Conservation (phyloP, 192 early-diverging fungal species). For the Podila epigama region DNA sequence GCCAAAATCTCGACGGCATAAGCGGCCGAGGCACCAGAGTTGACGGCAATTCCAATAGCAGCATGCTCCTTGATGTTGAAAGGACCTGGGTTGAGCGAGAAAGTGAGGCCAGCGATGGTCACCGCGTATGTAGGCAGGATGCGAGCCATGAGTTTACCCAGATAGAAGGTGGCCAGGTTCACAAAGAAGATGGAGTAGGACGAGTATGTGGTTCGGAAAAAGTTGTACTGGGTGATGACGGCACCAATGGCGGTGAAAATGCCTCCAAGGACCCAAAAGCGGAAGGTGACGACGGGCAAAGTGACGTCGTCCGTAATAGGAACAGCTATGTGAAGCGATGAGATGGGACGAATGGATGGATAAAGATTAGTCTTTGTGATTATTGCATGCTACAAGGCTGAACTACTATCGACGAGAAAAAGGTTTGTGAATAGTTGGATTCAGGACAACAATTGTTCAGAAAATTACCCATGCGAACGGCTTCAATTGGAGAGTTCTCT, state of each 20-base stretch:
- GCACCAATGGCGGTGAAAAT: conserved; percentile 42
- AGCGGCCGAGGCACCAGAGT: conserved; percentile 49
- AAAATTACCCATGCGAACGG: no score
- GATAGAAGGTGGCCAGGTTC: conserved; percentile 11
- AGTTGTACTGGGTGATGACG: conserved; percentile 26
- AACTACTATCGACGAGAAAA: background rate
- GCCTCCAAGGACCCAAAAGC: conserved; percentile 50
- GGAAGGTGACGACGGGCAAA: conserved; percentile 50
- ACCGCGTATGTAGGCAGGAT: background rate
- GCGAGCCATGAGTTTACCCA: conserved; percentile 22
- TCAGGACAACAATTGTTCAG: no score
- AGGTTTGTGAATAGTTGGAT: background rate
- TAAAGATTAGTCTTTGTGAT: background rate
- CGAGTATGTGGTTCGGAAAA: conserved; percentile 20
- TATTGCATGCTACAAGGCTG: background rate
- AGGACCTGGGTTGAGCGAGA: conserved; percentile 31
- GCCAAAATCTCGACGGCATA: conserved; percentile 49
- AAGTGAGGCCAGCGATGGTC: background rate
- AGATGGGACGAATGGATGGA: background rate
- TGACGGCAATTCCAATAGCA: conserved; percentile 57
- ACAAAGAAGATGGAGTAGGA: conserved; percentile 33
- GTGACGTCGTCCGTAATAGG: conserved; percentile 46
- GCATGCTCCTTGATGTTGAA: conserved; percentile 42
- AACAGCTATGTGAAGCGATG: conserved; percentile 12
- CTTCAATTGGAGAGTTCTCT: background rate